Percentiles rank a stretch among this genome's conserved stretches.
These are phyloP conservation scores for Penicillium waksmanii DNA, from an alignment of 495 filamentous ascomycete species.

Conservation along the genomic window DNA sequence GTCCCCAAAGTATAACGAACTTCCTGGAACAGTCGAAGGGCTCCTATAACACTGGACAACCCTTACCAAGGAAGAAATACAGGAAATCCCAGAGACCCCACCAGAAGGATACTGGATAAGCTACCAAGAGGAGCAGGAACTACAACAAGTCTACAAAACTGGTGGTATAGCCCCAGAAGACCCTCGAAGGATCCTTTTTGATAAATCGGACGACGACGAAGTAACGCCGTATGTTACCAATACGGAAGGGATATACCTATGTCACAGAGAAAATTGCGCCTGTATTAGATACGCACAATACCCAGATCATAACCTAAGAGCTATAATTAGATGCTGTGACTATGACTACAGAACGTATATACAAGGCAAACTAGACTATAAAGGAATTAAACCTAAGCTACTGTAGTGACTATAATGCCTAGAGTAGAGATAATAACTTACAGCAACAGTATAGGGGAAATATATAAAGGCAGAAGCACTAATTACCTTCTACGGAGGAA, in stretches of 20 bases:
- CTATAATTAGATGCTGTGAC: neutral
- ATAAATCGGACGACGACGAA: neutral
- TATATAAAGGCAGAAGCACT: neutral
- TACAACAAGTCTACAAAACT: no score
- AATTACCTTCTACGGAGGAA: neutral
- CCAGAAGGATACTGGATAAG: neutral
- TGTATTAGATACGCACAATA: neutral
- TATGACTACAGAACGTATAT: neutral
- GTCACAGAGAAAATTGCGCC: neutral
- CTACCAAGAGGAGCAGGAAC: no score
- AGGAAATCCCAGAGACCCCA: neutral
- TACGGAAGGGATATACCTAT: neutral
- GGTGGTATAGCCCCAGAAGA: no score
- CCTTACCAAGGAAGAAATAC: neutral
- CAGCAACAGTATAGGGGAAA: neutral
- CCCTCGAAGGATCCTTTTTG: neutral
- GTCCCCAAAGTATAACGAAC: neutral
- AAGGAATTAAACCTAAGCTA: neutral
- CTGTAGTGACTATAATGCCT: neutral
- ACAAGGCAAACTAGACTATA: neutral
- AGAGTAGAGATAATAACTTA: neutral
- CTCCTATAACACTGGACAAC: no score
- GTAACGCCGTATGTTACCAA: neutral
- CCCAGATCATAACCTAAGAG: neutral
- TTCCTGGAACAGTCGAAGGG: no score